A percentile compares a stretch with the other conserved stretches of the same genome.
phyloP scores from a whole-genome alignment of 805 yeast species.

The Saccharomycopsis microspora region DNA sequence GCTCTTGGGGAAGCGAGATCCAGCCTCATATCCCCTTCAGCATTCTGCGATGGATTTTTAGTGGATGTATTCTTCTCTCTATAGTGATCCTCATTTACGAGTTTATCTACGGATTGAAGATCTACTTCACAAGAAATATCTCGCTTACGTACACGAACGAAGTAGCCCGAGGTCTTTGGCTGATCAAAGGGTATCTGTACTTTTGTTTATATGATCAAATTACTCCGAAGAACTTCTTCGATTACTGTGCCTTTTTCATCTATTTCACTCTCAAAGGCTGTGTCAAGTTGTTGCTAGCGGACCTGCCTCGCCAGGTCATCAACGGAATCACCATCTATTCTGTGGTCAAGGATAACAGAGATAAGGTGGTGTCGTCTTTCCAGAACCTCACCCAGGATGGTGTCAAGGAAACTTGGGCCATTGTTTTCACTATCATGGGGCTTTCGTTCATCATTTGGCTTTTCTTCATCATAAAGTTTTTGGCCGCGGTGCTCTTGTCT shows the following conservation, averaged over 20 bases:
- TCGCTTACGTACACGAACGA: constrained; percentile 59
- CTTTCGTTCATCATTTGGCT: constrained; percentile 68
- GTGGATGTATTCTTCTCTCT: constrained; percentile 70
- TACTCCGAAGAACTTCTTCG: constrained; percentile 51
- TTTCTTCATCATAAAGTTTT: constrained; percentile 46
- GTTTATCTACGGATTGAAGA: constrained; percentile 42
- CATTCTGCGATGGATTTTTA: constrained; percentile 60
- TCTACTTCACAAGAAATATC: constrained; percentile 50
- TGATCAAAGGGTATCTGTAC: constrained; percentile 46
- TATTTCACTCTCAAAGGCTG: constrained; percentile 57
- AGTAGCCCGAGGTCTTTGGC: constrained; percentile 47
- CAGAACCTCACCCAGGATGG: constrained; percentile 37
- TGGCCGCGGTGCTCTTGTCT: constrained; percentile 40
- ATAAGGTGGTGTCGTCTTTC: constrained; percentile 23
- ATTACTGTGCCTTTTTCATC: constrained; percentile 54
- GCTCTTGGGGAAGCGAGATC: constrained; percentile 51
- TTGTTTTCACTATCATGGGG: constrained; percentile 67
- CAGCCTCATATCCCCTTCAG: constrained; percentile 37
- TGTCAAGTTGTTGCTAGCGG: constrained; percentile 56
- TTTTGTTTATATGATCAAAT: constrained; percentile 67
- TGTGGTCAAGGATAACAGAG: constrained; percentile 27
- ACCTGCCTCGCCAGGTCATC: constrained; percentile 78
- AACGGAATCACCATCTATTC: constrained; percentile 64
- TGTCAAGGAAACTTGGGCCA: constrained; percentile 50
- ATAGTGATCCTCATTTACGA: constrained; percentile 47